Base-by-base conservation (phyloP, 257 asterid genomes). In the Oldenlandia corymbosa region DNA sequence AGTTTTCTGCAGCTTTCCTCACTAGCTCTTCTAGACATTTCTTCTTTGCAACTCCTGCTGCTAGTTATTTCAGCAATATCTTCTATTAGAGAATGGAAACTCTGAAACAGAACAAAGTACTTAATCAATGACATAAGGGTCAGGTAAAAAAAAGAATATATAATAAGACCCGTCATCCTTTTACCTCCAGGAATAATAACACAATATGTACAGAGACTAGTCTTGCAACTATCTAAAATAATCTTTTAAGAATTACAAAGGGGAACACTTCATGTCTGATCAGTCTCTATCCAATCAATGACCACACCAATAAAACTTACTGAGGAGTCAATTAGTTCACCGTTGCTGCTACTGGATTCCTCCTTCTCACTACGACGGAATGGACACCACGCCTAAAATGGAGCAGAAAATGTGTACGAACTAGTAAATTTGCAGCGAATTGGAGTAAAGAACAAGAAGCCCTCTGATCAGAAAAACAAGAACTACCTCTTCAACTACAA, bases 361-460 rank as follows among this genome's bases (percentile, higher is more conserved):
- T 68, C 82, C 71, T 78, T 81, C 68, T 66, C 42, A 43, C 89
- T 82, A 64, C 83, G 67, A 79, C 55, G 55, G 77, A 92, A 87
- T 43, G 98, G 97, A 61, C 65, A 58, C 97, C 95, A 92, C 47
- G 84, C 96, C 97, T 92, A 83, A 69, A 48, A 84, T 45, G 64
- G 47, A 73, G 60, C 53, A 75, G 51, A 72, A 58, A 54, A 60
- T 28, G 47, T 61, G 27, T 32, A n/a, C 59, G 70, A 30, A 55
- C 27, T 17, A 53, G 37, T 43, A 57, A 11, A 26, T 30, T 23
- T 48, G 24, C 32, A 48, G 26, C 47, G 45, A 13, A 24, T 10
- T 28, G 31, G 49, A 41, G 27, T 2, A 37, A 14, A 71, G 31
- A 53, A 26, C 21, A 20, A 49, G 46, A 32, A 63, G 66, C 71